Base-by-base conservation (phyloP, 2,329 filamentous ascomycete species). In the Arthrobotrys musiformis region DNA sequence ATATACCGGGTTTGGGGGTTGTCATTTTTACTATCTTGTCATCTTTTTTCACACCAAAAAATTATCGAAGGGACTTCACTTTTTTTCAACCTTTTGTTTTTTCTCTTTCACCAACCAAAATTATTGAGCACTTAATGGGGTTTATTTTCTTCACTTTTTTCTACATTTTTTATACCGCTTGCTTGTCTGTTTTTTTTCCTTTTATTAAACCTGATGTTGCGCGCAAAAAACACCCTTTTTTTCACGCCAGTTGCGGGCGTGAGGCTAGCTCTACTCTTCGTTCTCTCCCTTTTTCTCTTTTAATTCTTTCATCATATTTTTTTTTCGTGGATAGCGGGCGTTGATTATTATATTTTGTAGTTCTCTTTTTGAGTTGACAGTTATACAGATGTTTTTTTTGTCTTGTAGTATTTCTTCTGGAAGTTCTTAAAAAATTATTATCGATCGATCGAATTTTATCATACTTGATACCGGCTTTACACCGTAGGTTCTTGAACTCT, bases 61-160 rank as follows among this genome's bases (percentile, higher is more conserved):
- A 68, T 67, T 70, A 72, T 81, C 81, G 78, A 81, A 81, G 81
- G 80, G 79, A 81, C 82, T 80, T 80, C 77, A 78, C 61, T 67
- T 77, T 52, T 37, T 22, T 73, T 73, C 30, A 50, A 61, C 78
- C 79, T 30, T 26, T 79, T 79, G 50, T 74, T 78, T 42, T 79
- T 61, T 78, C 67, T 78, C 69, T 52, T 74, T 68, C 60, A 28
- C 30, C 50, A 73, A 28, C 30, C 50, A 73, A 73, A 69, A 73
- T 58, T 28, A 33, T 35, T 22, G 54, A 37, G 50, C 52, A 61
- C 30, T 67, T 73, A 54, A 67, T 73, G 69, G 69, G 64, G 40
- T 58, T 60, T 60, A 5, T 52, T 9, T 30, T 6, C 24, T 54
- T 54, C 30, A 13, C 22, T 42, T 9, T 19, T 28, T 48, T 7